Percentiles rank a stretch among this genome's conserved stretches.
These are phyloP conservation scores for Cyanodermella asteris DNA, from an alignment of 2,329 filamentous ascomycete species.

Conservation along the genomic window DNA sequence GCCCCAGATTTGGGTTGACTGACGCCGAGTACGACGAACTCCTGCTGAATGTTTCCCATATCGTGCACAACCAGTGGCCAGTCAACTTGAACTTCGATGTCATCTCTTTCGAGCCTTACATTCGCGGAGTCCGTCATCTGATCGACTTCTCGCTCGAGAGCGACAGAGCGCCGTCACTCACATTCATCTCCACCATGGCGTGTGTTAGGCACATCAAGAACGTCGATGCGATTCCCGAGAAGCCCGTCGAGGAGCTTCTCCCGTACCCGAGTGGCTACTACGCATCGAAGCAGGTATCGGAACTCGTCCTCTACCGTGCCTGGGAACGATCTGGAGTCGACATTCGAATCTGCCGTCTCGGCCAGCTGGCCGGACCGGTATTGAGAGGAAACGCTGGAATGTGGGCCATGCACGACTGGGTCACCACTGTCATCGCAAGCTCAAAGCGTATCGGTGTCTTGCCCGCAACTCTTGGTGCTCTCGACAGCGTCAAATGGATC, in stretches of 20 bases:
- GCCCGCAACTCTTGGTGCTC: slow-evolving; percentile 22
- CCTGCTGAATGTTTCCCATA: too few relatives aligned
- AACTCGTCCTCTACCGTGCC: slow-evolving; percentile 10
- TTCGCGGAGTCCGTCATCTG: slow-evolving; percentile 12
- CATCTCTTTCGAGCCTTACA: slow-evolving; percentile 13
- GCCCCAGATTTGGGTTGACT: too few relatives aligned
- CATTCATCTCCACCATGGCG: slow-evolving; percentile 14
- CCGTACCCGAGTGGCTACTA: slow-evolving; percentile 13
- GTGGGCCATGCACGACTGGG: slow-evolving; percentile 37
- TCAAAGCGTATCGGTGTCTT: slow-evolving; percentile 27
- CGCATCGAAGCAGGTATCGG: slow-evolving; percentile 13
- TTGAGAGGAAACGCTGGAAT: too few relatives aligned
- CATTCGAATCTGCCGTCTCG: slow-evolving; percentile 12
- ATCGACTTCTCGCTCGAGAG: slow-evolving; percentile 10
- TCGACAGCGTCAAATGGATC: slow-evolving; percentile 30
- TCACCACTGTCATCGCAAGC: slow-evolving; percentile 27
- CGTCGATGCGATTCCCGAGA: too few relatives aligned
- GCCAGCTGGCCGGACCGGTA: slow-evolving; percentile 15
- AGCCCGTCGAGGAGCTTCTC: slow-evolving; percentile 1
- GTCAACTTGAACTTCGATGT: slow-evolving; percentile 15
- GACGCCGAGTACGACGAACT: too few relatives aligned
- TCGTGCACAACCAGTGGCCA: slow-evolving; percentile 17
- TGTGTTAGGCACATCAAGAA: too few relatives aligned
- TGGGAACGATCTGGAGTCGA: slow-evolving; percentile 7
- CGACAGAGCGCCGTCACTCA: slow-evolving; percentile 9